Evolutionary conservation across 352 stramenopile genomes (phyloP).

Genomic region (Pythium oligandrum): DNA sequence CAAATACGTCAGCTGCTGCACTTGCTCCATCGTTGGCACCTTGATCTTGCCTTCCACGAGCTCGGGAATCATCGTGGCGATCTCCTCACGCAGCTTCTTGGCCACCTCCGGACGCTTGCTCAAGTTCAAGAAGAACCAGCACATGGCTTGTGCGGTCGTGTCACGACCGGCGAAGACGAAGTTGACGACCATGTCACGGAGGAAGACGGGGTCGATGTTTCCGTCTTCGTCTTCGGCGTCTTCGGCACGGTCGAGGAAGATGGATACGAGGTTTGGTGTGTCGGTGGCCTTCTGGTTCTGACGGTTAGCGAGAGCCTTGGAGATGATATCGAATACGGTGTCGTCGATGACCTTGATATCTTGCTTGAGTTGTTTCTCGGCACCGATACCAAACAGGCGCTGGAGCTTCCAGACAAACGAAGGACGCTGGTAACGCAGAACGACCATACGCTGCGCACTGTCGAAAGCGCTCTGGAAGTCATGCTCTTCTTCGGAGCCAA

Average conservation of each 20-base stretch:
- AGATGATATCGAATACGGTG: slow-evolving; percentile 36
- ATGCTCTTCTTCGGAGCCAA: slow-evolving; percentile 33
- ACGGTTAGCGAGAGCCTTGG: slow-evolving; percentile 13
- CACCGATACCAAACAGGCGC: slow-evolving; percentile 22
- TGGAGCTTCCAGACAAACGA: slow-evolving; percentile 39
- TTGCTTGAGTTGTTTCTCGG: slow-evolving; percentile 23
- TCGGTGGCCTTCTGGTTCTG: too few species aligned
- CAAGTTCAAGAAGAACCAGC: slow-evolving; percentile 71
- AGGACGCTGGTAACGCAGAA: slow-evolving; percentile 25
- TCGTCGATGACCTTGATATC: slow-evolving; percentile 36
- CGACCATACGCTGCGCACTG: slow-evolving; percentile 18
- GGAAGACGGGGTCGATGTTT: slow-evolving; percentile 29
- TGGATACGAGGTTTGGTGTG: slow-evolving; percentile 19
- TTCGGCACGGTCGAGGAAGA: slow-evolving; percentile 32
- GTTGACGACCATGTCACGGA: slow-evolving; percentile 74
- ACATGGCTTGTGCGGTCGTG: slow-evolving; percentile 66
- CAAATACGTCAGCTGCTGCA: slow-evolving; percentile 40
- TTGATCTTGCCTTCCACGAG: slow-evolving; percentile 1
- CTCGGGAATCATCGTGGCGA: slow-evolving; percentile 22
- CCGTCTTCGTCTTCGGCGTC: slow-evolving; percentile 4
- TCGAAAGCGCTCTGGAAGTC: slow-evolving; percentile 49
- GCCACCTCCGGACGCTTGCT: slow-evolving; percentile 40
- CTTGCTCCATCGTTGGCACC: slow-evolving; percentile 33
- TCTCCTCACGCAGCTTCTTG: slow-evolving; percentile 38
- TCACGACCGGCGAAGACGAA: slow-evolving; percentile 78